phyloP scores from a whole-genome alignment of 2,329 filamentous ascomycete genomes.

The Colletotrichum plurivorum region DNA sequence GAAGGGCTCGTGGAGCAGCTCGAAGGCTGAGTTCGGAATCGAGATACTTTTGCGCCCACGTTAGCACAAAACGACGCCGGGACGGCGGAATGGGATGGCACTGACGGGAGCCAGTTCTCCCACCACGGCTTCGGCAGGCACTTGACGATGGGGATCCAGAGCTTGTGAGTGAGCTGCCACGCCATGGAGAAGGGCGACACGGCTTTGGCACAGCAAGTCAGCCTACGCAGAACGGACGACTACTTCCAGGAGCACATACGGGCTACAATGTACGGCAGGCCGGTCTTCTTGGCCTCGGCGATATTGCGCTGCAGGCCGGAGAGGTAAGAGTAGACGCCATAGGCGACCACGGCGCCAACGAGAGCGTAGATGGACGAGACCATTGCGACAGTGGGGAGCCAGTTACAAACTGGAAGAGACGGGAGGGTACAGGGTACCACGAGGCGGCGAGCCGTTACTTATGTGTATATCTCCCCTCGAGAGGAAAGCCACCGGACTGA shows the following conservation, averaged over 20 bases:
- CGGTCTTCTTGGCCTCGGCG: constrained; percentile 63
- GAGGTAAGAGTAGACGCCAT: constrained; percentile 49
- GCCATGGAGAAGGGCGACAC: constrained; percentile 63
- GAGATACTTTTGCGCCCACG: constrained; percentile 58
- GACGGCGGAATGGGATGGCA: constrained; percentile 7
- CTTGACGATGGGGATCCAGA: constrained; percentile 71
- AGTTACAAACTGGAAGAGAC: too few species aligned
- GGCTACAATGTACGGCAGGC: constrained; percentile 66
- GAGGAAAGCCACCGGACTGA: too few species aligned
- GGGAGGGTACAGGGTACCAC: too few species aligned
- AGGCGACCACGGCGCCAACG: constrained; percentile 51
- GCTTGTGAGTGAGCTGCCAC: constrained; percentile 68
- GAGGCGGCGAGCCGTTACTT: too few species aligned
- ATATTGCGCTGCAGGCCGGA: constrained; percentile 61
- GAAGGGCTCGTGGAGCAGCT: constrained; percentile 70
- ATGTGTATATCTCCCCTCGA: too few species aligned
- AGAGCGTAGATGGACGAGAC: constrained; percentile 54
- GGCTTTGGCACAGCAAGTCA: constrained; percentile 51
- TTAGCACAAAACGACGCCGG: constrained; percentile 28
- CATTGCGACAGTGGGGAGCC: constrained; percentile 43
- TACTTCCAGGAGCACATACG: constrained; percentile 58
- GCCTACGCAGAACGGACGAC: background rate
- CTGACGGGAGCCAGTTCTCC: constrained; percentile 73
- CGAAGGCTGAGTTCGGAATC: constrained; percentile 72
- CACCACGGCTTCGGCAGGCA: constrained; percentile 68